Base-by-base conservation (phyloP, 345 rosid species). In the Pelargonium nanum region DNA sequence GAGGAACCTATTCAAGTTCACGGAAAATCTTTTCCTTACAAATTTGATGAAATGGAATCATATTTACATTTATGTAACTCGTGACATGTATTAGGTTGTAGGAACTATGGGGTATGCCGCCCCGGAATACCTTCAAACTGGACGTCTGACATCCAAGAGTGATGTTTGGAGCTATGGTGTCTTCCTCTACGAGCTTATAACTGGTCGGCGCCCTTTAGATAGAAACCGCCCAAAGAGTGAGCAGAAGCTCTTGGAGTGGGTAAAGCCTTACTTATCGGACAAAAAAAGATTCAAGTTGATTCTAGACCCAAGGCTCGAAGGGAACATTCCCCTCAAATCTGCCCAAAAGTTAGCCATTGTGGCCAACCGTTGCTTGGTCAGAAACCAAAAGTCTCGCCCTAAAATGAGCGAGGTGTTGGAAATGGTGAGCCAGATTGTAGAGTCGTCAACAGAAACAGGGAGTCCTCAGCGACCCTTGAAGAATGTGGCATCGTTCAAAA, bases 61-160 rank as follows among this genome's bases (percentile, higher is more conserved):
- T 52, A 6, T 25, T 26, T 48, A 12, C 26, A 19, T 19, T 23
- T 51, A 53, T 56, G 28, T 26, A 34, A 56, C 20, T 12, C 51
- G 45, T 63, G 19, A 24, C 65, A 51, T 76, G 32, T 21, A 59
- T 59, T 68, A 89, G 95, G 97, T 87, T 52, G 93, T 92, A 34
- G 98, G 96, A 57, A 92, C 98, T 57, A 74, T 82, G 86, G 96
- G 95, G 64, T 92, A 92, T 80, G 93, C 87, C 9, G 88, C 98
- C 34, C 98, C 96, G 1, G 98, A 91, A 21, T 91, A 91, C 62
- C 23, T 91, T 54, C 92, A 78, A 32, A 86, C 96, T 0, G 96
- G 96, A 8, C 89, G 93, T 65, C 80, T 88, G 52, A 89, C 96
- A 32, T 78, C 81, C 21, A 83, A 85, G 84, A 92, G 75, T 58